Evolutionary conservation across 306 rosid genomes (phyloP), one percentile per base, ranked within the genome.

Genomic region (Quercus glauca): DNA sequence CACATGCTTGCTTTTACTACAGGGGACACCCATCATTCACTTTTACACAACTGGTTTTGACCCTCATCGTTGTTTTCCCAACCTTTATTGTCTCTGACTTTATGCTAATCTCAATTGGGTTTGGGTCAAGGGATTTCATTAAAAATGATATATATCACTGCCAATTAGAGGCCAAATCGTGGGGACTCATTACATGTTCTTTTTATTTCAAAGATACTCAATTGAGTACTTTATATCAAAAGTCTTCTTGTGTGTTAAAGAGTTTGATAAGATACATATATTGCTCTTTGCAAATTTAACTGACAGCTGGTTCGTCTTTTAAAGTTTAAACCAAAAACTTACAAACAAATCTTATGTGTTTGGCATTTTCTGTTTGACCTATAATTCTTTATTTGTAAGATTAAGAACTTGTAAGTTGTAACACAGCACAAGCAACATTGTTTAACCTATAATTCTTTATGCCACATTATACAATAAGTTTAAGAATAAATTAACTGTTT

Each of bases 21-120:
- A 75, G 78, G 78, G 78, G 45, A 59, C 77, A 72, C 58, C 73
- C 84, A 79, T 86, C 77, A 83, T 79, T 83, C 78, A 55, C 3
- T 69, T 84, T 58, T 72, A 61, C 57, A 52, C 35, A 26, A 6
- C 53, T 17, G 76, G 29, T 69, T 78, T 69, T 74, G 80, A 78
- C 81, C 55, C 56, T 28, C 75, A 69, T 75, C 72, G 20, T 69
- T 59, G 33, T 20, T 63, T 55, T 58, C 11, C 31, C 41, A 25
- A 11, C 8, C 28, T 49, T 68, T 43, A 57, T 18, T 15, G 14
- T 59, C 56, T 55, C 7, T 17, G 49, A 23, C 73, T 71, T 58
- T 60, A 11, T 23, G 13, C 10, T 19, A 1, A 19, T n/a, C 18
- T 12, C 51, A 28, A 2, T 25, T 8, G 18, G 25, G 43, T 11